Base-by-base conservation (phyloP, 2,329 filamentous ascomycete genomes). In the Harringtonia aguacate region DNA sequence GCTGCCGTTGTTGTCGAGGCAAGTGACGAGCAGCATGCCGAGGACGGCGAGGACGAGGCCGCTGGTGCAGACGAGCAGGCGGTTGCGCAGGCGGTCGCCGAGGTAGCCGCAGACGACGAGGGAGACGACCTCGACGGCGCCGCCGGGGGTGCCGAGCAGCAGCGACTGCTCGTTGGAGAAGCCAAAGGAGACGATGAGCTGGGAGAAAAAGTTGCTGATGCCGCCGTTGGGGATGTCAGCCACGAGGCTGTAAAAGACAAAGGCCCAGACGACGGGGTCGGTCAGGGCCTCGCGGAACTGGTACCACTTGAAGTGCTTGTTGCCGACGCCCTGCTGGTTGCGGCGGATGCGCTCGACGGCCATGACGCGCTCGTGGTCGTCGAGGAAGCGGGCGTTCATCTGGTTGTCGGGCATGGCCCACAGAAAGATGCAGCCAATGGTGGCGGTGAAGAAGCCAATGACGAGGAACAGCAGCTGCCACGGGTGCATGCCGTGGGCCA, bases 241-340 rank as follows among this genome's bases (percentile, higher is more conserved):
- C 13, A 63, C 55, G 2, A 61, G 41, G 29, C 55, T 53, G 49
- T 56, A 62, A 13, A 61, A 52, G 4, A 57, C 60, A 43, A 63
- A 61, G 14, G 57, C 56, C 58, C 62, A 65, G 21, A 61, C 51
- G 56, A 62, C 58, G 4, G 61, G 61, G 42, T 65, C 62, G 3
- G 55, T 55, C 13, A 64, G 31, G 4, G 61, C 61, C 46, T 65
- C 61, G 41, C 56, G 56, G 50, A 80, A 62, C 56, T 85, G 80
- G 46, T 81, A 77, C 52, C 66, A 56, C 55, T 81, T 81, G 59
- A 76, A 81, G 49, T 82, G 73, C 60, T 79, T 79, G 55, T 82
- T 83, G 3, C 77, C 78, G 18, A 83, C 39, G n/a, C 80, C 80
- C 57, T 83, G 78, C 48, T 79, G 71, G 51, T 85, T 84, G 31